Conservation (phyloP, 2,329 filamentous ascomycete species). For the Pseudogymnoascus sp. region DNA sequence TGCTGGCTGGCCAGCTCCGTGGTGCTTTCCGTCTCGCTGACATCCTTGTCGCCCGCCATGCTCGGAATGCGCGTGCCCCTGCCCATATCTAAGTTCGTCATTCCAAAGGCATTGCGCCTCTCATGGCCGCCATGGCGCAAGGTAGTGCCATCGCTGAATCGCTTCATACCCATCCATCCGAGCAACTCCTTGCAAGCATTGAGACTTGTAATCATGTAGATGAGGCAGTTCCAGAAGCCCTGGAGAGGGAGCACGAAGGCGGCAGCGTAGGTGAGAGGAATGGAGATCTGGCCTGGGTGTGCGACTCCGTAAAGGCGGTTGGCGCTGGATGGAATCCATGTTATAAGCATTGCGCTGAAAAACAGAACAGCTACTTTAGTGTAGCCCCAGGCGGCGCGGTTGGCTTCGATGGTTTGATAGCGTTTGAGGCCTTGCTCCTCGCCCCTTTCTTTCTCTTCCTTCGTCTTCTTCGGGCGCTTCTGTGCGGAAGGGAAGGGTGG, state of each 20-base stretch:
- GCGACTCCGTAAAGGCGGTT: conserved; percentile 69
- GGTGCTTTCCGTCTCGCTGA: conserved; percentile 2
- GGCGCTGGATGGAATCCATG: conserved; percentile 70
- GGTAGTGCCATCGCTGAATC: not conserved
- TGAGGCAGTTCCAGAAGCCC: conserved; percentile 76
- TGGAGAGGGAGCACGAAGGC: conserved; percentile 73
- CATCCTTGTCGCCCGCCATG: conserved; percentile 1
- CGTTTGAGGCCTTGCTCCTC: not conserved
- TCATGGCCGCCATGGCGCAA: not conserved
- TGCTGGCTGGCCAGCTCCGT: not conserved
- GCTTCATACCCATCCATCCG: not conserved
- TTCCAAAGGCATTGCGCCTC: not conserved
- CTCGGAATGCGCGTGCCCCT: not conserved
- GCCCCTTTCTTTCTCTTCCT: not conserved
- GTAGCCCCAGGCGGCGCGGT: conserved; percentile 61
- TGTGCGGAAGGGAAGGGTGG: not conserved
- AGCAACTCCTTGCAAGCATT: conserved; percentile 48
- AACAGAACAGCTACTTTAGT: conserved; percentile 65
- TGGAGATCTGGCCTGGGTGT: conserved; percentile 43
- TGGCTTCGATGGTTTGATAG: conserved; percentile 30
- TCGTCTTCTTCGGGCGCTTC: conserved; percentile 1
- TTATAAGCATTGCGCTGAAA: conserved; percentile 63
- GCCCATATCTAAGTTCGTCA: conserved; percentile 2
- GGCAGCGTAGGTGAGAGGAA: conserved; percentile 60
- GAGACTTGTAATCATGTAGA: conserved; percentile 67